phyloP scores from a whole-genome alignment of 805 yeast species.

The Ascoidea rubescens region DNA sequence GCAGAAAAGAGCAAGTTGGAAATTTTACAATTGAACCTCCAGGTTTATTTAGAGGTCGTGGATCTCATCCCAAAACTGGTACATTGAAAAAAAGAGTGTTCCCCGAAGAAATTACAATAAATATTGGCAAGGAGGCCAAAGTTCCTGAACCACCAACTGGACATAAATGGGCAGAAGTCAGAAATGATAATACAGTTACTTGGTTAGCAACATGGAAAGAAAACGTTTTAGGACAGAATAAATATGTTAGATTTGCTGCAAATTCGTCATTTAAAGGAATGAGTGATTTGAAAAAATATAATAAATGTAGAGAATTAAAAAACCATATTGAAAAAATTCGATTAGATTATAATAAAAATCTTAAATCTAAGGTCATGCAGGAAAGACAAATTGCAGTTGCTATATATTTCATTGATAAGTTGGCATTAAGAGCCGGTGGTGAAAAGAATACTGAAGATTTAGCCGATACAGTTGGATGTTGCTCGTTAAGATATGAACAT shows the following conservation, averaged over 20 bases:
- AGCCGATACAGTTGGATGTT: slow-evolving; percentile 97
- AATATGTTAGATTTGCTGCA: slow-evolving; percentile 86
- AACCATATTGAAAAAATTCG: slow-evolving; percentile 61
- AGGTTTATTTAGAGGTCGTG: slow-evolving; percentile 90
- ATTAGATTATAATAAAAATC: slow-evolving; percentile 51
- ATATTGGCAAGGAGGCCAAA: slow-evolving; percentile 56
- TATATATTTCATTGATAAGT: slow-evolving; percentile 78
- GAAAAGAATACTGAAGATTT: slow-evolving; percentile 86
- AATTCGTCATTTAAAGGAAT: slow-evolving; percentile 84
- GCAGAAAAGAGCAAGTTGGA: slow-evolving; percentile 84
- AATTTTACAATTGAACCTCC: slow-evolving; percentile 95
- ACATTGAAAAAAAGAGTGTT: slow-evolving; percentile 71
- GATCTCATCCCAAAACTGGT: slow-evolving; percentile 95
- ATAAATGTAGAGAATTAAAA: slow-evolving; percentile 79
- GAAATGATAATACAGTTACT: slow-evolving; percentile 78
- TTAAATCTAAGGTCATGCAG: slow-evolving; percentile 66
- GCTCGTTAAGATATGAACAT: slow-evolving; percentile 86
- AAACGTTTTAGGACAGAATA: slow-evolving; percentile 68
- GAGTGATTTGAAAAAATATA: slow-evolving; percentile 84
- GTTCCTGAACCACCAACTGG: slow-evolving; percentile 81
- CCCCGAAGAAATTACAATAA: slow-evolving; percentile 84
- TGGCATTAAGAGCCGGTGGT: slow-evolving; percentile 96
- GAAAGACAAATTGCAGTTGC: slow-evolving; percentile 91
- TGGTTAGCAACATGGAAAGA: slow-evolving; percentile 99
- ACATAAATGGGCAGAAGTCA: slow-evolving; percentile 80